These are phyloP conservation scores for Fusarium pseudoanthophilum DNA, from an alignment of 2,329 filamentous ascomycete genomes.

Conservation along the genomic window DNA sequence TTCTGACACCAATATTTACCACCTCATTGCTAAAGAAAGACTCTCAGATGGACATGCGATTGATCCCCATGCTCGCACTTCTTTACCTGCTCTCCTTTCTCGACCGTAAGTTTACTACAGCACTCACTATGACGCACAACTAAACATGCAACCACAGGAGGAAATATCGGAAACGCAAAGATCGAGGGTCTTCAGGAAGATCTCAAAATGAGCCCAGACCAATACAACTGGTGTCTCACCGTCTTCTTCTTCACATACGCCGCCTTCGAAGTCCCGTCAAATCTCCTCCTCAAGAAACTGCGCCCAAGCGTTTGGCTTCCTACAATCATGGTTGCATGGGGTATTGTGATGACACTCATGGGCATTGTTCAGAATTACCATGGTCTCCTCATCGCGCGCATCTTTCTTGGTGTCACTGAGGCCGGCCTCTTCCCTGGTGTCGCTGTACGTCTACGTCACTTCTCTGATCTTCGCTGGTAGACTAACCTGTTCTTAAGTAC, in stretches of 20 bases:
- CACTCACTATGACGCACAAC: background rate
- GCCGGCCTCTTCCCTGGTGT: constrained; percentile 75
- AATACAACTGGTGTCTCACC: constrained; percentile 77
- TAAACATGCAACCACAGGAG: constrained; percentile 49
- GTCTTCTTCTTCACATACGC: constrained; percentile 86
- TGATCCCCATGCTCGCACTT: constrained; percentile 71
- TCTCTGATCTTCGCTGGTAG: background rate
- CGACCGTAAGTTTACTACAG: constrained; percentile 57
- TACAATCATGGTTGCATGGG: constrained; percentile 75
- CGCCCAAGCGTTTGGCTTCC: constrained; percentile 80
- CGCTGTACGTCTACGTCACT: constrained; percentile 48
- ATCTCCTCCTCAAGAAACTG: constrained; percentile 78
- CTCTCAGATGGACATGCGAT: constrained; percentile 60
- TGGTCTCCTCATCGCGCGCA: constrained; percentile 60
- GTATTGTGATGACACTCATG: constrained; percentile 62
- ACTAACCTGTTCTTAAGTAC: constrained; percentile 48
- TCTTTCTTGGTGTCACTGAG: constrained; percentile 74
- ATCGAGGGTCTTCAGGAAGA: constrained; percentile 67
- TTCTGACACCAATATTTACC: background rate
- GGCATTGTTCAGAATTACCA: constrained; percentile 62
- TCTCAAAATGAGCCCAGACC: constrained; percentile 66
- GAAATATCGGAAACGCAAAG: constrained; percentile 75
- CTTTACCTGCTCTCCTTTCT: constrained; percentile 77
- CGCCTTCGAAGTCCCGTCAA: constrained; percentile 80
- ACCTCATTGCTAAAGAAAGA: constrained; percentile 16